Evolutionary conservation across 2,329 filamentous ascomycete species (phyloP).

Genomic region (Dothistroma septosporum): DNA sequence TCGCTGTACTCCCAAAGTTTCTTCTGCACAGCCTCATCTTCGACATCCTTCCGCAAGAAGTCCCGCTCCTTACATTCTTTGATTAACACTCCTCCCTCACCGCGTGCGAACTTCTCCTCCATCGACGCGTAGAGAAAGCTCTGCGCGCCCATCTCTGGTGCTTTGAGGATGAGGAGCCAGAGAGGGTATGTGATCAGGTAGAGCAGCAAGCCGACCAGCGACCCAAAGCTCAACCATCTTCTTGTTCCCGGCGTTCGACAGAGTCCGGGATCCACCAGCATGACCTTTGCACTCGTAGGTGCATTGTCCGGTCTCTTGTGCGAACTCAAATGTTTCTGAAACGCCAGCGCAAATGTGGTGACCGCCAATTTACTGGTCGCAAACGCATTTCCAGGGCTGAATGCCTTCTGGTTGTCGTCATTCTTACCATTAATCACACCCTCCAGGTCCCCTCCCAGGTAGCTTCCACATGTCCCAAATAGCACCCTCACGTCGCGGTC

Average conservation of each 20-base stretch:
- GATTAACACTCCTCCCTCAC: constrained; percentile 65
- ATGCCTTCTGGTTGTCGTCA: constrained; percentile 47
- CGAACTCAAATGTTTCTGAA: constrained; percentile 83
- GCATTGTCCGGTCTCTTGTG: constrained; percentile 80
- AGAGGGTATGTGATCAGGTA: constrained; percentile 76
- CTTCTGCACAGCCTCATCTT: constrained; percentile 75
- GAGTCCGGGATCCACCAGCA: constrained; percentile 83
- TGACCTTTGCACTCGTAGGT: constrained; percentile 75
- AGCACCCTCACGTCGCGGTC: constrained; percentile 90
- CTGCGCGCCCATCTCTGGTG: constrained; percentile 76
- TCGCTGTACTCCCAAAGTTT: constrained; percentile 88
- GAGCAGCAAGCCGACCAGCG: constrained; percentile 69
- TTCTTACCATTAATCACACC: constrained; percentile 47
- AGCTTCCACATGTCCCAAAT: constrained; percentile 80
- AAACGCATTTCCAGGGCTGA: constrained; percentile 45
- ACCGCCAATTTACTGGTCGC: constrained; percentile 63
- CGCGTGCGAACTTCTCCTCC: constrained; percentile 67
- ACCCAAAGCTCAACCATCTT: constrained; percentile 80
- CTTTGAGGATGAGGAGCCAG: constrained; percentile 87
- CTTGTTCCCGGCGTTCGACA: constrained; percentile 81
- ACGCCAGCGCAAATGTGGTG: constrained; percentile 83
- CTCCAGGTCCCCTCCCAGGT: constrained; percentile 71
- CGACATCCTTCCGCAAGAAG: constrained; percentile 66
- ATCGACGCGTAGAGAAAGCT: constrained; percentile 81
- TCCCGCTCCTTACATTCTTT: constrained; percentile 84